Percentiles rank a stretch among this genome's conserved stretches.
Conservation (phyloP, 2,329 filamentous ascomycete genomes). For the Cladosporium velox region DNA sequence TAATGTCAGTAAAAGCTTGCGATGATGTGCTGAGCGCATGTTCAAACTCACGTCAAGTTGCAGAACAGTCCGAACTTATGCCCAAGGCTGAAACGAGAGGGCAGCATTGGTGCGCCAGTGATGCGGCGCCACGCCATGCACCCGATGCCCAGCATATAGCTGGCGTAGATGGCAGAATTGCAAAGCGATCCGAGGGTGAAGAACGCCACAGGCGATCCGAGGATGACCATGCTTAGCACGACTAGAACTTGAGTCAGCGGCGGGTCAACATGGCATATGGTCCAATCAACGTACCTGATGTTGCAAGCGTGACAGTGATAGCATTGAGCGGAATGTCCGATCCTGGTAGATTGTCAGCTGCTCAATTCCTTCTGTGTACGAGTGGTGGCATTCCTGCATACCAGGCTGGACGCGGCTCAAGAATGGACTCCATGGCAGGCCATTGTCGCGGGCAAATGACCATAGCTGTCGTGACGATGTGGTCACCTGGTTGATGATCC, state of each 20-base stretch:
- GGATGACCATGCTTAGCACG: slow-evolving; percentile 39
- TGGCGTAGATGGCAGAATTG: slow-evolving; percentile 29
- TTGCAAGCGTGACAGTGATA: slow-evolving; percentile 30
- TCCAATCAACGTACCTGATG: not conserved
- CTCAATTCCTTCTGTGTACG: not conserved
- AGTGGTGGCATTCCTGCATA: not conserved
- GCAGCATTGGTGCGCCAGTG: slow-evolving; percentile 26
- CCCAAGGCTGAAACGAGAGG: slow-evolving; percentile 28
- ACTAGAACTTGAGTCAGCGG: slow-evolving; percentile 10
- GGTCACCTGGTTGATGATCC: slow-evolving; percentile 24
- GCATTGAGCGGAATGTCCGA: slow-evolving; percentile 35
- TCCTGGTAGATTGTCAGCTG: not conserved
- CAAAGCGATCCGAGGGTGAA: slow-evolving; percentile 46
- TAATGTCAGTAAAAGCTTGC: slow-evolving; percentile 13
- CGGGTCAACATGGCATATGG: not conserved
- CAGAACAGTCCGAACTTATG: slow-evolving; percentile 33
- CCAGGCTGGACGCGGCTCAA: slow-evolving; percentile 10
- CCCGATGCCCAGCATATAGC: slow-evolving; percentile 30
- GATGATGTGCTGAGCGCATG: slow-evolving; percentile 19
- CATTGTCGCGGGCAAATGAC: slow-evolving; percentile 23
- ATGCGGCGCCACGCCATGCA: slow-evolving; percentile 27
- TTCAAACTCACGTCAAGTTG: slow-evolving; percentile 27
- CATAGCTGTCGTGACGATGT: slow-evolving; percentile 23
- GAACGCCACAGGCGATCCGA: slow-evolving; percentile 45
- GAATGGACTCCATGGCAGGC: slow-evolving; percentile 21